Evolutionary conservation across 306 rosid species (phyloP).

Genomic region (Bauhinia variegata): DNA sequence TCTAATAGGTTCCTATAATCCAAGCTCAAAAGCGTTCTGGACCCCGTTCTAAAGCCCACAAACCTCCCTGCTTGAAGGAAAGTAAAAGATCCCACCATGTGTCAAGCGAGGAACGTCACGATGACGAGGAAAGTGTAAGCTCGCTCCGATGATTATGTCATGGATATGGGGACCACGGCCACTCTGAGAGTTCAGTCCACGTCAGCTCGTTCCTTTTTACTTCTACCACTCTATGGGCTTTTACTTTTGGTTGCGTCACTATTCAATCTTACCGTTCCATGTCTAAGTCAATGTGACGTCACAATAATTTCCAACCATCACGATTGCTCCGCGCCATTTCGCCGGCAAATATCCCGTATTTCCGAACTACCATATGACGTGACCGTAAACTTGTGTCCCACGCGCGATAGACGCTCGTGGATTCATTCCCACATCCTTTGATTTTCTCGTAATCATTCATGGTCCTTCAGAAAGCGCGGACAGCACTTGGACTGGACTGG

Average conservation of each 20-base stretch:
- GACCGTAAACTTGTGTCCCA: neutral
- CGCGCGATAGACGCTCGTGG: constrained; percentile 3
- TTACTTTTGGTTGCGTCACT: constrained; percentile 65
- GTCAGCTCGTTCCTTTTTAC: constrained; percentile 40
- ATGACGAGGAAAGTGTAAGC: constrained; percentile 51
- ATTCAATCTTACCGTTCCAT: constrained; percentile 55
- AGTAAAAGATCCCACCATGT: constrained; percentile 59
- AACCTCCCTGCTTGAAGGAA: constrained; percentile 60
- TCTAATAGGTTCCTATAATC: neutral
- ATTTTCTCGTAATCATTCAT: neutral
- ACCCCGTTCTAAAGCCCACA: constrained; percentile 32
- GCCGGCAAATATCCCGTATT: constrained; percentile 54
- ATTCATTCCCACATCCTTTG: neutral
- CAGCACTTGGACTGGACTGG: neutral
- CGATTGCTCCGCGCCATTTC: constrained; percentile 47
- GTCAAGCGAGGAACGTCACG: constrained; percentile 58
- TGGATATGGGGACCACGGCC: constrained; percentile 31
- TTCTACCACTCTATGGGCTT: constrained; percentile 22
- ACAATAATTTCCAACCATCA: constrained; percentile 31
- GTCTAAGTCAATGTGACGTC: constrained; percentile 64
- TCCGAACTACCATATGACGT: constrained; percentile 31
- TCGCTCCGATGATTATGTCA: constrained; percentile 68
- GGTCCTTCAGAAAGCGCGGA: neutral
- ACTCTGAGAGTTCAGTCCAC: constrained; percentile 37
- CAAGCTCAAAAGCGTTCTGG: constrained; percentile 33